phyloP scores from a whole-genome alignment of 1,284 basidiomycete genomes.

The Naganishia sp. region DNA sequence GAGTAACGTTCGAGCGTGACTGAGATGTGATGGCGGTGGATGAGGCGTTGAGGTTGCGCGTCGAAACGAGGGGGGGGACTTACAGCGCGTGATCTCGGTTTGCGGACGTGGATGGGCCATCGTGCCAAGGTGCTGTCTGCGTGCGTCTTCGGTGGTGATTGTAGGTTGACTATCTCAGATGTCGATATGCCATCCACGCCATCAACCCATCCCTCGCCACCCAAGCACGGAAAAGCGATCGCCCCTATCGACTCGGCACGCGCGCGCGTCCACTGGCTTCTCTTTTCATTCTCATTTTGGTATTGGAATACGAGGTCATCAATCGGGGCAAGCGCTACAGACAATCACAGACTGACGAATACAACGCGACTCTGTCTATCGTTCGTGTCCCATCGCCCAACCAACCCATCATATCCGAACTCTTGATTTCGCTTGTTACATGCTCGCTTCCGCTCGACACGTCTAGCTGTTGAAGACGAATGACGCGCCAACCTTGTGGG shows the following conservation, averaged over 20 bases:
- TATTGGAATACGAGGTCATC: constrained; percentile 13
- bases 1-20: constrained; percentile 16
- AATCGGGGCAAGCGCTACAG: background rate
- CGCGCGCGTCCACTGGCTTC: background rate
- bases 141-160: background rate
- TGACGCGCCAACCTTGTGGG: constrained; percentile 61
- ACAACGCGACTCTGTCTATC: background rate
- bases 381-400: background rate
- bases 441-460: background rate
- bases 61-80: background rate
- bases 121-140: too few relatives aligned
- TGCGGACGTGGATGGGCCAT: too few relatives aligned
- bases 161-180: background rate
- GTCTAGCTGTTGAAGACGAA: constrained; percentile 59
- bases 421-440: background rate
- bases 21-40: background rate
- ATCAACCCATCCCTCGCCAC: background rate
- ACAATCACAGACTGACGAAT: background rate
- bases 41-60: background rate
- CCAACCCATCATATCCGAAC: background rate
- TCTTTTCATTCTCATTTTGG: constrained; percentile 7
- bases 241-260: background rate
- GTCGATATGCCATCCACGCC: too few relatives aligned
- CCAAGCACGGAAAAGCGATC: background rate
- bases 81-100: constrained; percentile 3